A percentile compares a stretch with the other conserved stretches of the same genome.
These are phyloP conservation scores for Hypericum androsaemum DNA, from an alignment of 345 rosid species.

Conservation along the genomic window DNA sequence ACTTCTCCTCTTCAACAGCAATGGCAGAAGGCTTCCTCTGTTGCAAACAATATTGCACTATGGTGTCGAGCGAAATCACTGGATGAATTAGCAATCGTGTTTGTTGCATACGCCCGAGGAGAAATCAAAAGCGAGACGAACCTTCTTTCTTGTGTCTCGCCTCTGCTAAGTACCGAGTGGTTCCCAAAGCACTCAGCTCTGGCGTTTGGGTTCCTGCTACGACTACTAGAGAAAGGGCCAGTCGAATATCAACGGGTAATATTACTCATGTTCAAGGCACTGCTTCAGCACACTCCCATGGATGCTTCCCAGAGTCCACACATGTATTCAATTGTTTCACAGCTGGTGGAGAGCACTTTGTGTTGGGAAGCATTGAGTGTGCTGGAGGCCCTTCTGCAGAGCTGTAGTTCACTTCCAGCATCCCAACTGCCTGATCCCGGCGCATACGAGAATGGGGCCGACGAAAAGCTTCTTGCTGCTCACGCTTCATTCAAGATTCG, in stretches of 20 bases:
- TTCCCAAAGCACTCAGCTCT: conserved; percentile 95
- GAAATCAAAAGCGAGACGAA: conserved; percentile 66
- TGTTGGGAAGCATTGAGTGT: conserved; percentile 95
- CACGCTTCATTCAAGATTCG: conserved; percentile 87
- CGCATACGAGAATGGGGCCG: conserved; percentile 51
- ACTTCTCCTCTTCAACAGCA: conserved; percentile 78
- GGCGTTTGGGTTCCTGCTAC: conserved; percentile 89
- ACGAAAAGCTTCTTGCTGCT: conserved; percentile 61
- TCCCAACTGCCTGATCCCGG: conserved; percentile 57
- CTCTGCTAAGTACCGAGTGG: conserved; percentile 80
- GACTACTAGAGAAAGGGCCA: conserved; percentile 88
- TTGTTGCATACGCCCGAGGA: conserved; percentile 64
- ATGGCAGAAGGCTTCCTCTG: conserved; percentile 81
- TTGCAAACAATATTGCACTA: conserved; percentile 59
- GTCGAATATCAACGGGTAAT: conserved; percentile 89
- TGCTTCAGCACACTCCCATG: conserved; percentile 96
- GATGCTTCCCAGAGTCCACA: conserved; percentile 94
- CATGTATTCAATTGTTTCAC: conserved; percentile 94
- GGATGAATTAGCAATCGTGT: conserved; percentile 65
- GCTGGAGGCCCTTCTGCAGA: conserved; percentile 87
- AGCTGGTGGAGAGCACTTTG: conserved; percentile 86
- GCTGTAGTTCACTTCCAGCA: conserved; percentile 75
- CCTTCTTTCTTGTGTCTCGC: conserved; percentile 82
- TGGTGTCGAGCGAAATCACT: conserved; percentile 82
- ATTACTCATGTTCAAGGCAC: conserved; percentile 82